Evolutionary conservation across 805 yeast species (phyloP).

Genomic region (Saccharomycopsis sp.): DNA sequence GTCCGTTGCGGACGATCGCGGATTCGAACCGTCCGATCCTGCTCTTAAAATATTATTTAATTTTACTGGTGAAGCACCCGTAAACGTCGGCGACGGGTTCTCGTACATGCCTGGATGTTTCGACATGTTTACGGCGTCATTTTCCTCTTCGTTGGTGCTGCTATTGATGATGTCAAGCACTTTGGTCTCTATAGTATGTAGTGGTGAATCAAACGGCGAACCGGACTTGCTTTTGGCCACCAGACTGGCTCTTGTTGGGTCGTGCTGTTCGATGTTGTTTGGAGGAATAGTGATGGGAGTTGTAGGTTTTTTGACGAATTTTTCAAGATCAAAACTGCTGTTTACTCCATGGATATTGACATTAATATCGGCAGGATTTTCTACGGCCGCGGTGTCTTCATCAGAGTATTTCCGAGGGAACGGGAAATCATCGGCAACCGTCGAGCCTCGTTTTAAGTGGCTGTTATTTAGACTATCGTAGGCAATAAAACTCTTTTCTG

Average conservation of each 20-base stretch:
- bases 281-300: background rate
- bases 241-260: background rate
- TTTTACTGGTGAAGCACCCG: background rate
- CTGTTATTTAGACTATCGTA: background rate
- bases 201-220: background rate
- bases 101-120: background rate
- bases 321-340: background rate
- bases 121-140: background rate
- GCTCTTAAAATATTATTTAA: background rate
- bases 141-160: no score
- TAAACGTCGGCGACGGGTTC: background rate
- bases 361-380: background rate
- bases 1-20: background rate
- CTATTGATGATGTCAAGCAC: no score
- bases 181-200: background rate
- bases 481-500: constrained; percentile 8
- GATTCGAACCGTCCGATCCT: background rate
- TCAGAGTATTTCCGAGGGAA: background rate
- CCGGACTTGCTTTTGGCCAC: background rate
- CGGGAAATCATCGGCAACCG: constrained; percentile 1
- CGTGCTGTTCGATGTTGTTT: background rate
- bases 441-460: background rate
- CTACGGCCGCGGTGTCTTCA: background rate
- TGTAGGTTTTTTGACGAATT: background rate
- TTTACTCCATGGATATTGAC: background rate